Evolutionary conservation across 495 filamentous ascomycete genomes (phyloP).

Genomic region (Cetradonia linearis): DNA sequence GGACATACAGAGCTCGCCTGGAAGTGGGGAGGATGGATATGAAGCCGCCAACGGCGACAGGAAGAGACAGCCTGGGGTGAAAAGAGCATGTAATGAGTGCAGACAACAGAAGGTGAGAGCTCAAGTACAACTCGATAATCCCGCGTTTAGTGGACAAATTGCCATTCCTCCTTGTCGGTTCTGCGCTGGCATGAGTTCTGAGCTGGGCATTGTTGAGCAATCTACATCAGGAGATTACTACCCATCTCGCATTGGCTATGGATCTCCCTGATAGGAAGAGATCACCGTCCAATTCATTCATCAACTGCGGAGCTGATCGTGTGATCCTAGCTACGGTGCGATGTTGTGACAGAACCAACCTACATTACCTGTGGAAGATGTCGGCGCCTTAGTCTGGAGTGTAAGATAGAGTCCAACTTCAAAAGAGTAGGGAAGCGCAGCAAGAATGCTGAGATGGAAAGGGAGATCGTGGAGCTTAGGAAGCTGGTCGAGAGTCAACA

Average conservation of each 20-base stretch:
- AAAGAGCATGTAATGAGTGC: conserved; percentile 90
- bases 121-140: not conserved
- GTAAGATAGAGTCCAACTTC: conserved; percentile 90
- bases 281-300: not conserved
- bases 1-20: conserved; percentile 51
- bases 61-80: conserved; percentile 62
- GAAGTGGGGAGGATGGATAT: conserved; percentile 58
- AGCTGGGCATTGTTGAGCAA: not conserved
- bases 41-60: conserved; percentile 47
- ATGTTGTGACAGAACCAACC: conserved; percentile 70
- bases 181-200: not conserved
- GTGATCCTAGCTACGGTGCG: conserved; percentile 62
- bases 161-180: not conserved
- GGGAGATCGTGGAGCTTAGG: conserved; percentile 48
- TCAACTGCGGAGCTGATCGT: conserved; percentile 13
- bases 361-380: conserved; percentile 75
- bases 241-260: not conserved
- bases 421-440: conserved; percentile 85
- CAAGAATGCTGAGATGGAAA: conserved; percentile 85
- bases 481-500: conserved; percentile 60
- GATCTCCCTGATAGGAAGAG: conserved; percentile 10
- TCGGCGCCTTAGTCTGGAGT: conserved; percentile 72
- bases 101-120: conserved; percentile 76
- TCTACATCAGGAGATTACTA: not conserved
- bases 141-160: not conserved